A percentile compares a stretch with the other conserved stretches of the same genome.
Conservation (phyloP, 2,329 filamentous ascomycete species). For the Cladosporium phlei region DNA sequence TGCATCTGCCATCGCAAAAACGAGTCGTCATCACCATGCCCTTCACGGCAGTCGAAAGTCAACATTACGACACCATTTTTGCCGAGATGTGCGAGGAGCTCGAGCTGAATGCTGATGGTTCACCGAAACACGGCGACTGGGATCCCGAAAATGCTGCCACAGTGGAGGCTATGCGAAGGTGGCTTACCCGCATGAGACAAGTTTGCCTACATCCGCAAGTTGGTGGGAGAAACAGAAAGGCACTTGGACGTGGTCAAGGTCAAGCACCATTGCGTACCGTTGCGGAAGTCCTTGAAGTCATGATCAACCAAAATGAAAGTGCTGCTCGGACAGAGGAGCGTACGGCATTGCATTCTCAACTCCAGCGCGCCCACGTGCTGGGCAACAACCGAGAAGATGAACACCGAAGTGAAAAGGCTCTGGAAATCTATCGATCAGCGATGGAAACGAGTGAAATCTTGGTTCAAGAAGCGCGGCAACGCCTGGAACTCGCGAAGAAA, state of each 20-base stretch:
- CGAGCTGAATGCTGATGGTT: constrained; percentile 60
- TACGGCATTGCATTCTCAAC: constrained; percentile 54
- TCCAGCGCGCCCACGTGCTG: constrained; percentile 70
- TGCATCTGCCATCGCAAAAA: constrained; percentile 75
- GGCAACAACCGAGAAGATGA: constrained; percentile 64
- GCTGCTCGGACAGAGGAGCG: constrained; percentile 65
- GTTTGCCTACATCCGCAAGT: constrained; percentile 83
- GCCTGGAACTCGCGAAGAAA: constrained; percentile 51
- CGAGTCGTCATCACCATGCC: constrained; percentile 84
- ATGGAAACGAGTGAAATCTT: constrained; percentile 40
- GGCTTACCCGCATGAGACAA: constrained; percentile 73
- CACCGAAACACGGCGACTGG: constrained; percentile 59
- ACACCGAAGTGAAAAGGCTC: constrained; percentile 56
- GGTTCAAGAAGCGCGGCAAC: constrained; percentile 60
- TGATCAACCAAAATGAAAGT: constrained; percentile 81
- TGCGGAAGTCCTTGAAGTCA: constrained; percentile 78
- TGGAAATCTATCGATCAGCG: constrained; percentile 62
- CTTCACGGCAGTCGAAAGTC: constrained; percentile 84
- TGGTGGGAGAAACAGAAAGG: constrained; percentile 60
- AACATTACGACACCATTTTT: constrained; percentile 76
- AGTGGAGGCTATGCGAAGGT: constrained; percentile 70
- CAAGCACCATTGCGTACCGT: constrained; percentile 69
- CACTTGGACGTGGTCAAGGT: constrained; percentile 55
- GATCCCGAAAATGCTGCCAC: constrained; percentile 53
- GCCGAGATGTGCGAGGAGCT: constrained; percentile 68